Percentiles rank a stretch among this genome's conserved stretches.
These are phyloP conservation scores for Allium cepa DNA, from an alignment of 106 monocot genomes.

Conservation along the genomic window DNA sequence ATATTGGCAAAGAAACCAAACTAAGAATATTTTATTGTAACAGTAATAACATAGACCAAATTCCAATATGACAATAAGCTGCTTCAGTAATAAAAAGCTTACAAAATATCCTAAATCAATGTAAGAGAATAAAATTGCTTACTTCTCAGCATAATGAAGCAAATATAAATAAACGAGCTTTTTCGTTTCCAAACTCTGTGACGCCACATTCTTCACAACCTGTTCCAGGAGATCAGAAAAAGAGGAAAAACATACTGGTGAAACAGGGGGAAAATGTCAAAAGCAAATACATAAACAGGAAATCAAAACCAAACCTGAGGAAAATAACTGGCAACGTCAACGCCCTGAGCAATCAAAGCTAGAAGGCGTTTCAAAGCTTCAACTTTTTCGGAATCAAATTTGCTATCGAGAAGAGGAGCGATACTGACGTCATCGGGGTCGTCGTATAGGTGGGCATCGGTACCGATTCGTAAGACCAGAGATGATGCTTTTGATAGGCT, in stretches of 20 bases:
- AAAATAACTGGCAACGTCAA: constrained; percentile 83
- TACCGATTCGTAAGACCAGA: constrained; percentile 84
- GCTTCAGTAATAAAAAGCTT: too few species aligned
- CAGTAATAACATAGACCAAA: too few species aligned
- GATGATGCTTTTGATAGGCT: constrained; percentile 72
- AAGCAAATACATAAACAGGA: background rate
- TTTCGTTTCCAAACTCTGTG: constrained; percentile 84
- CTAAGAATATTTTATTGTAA: too few species aligned
- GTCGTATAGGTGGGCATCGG: constrained; percentile 97
- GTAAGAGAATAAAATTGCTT: constrained; percentile 6
- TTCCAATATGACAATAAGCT: too few species aligned
- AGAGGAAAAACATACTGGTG: background rate
- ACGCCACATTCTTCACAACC: constrained; percentile 97
- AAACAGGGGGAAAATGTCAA: background rate
- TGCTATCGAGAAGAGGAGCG: constrained; percentile 74
- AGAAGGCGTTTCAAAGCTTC: constrained; percentile 97
- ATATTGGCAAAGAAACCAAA: too few species aligned
- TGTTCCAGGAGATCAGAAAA: constrained; percentile 2
- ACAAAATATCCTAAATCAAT: too few species aligned
- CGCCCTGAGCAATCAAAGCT: constrained; percentile 91
- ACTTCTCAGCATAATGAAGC: constrained; percentile 95
- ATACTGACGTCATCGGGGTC: constrained; percentile 89
- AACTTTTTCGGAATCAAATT: constrained; percentile 81
- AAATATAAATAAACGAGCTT: constrained; percentile 93
- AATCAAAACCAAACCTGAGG: constrained; percentile 56